Percentiles rank a stretch among this genome's conserved stretches.
phyloP scores from a whole-genome alignment of 208 protist genomes.

The Angomonas deanei region DNA sequence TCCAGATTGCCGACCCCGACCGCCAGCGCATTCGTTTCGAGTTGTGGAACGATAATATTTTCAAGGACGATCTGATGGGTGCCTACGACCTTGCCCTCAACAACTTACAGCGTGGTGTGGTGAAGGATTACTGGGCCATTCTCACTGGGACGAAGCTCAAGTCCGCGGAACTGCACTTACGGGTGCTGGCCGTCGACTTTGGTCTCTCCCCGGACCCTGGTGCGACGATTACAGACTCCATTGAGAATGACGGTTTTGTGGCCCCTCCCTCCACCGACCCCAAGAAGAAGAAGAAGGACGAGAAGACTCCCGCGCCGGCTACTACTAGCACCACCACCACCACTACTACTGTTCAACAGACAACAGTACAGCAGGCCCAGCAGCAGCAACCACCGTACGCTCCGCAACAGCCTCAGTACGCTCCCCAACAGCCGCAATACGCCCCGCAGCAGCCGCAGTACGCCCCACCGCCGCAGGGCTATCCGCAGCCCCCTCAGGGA shows the following conservation, averaged over 20 bases:
- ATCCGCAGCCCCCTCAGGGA: constrained; percentile 7
- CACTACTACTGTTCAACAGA: background rate
- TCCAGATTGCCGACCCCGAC: constrained; percentile 52
- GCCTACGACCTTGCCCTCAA: constrained; percentile 49
- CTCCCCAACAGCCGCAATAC: constrained; percentile 1
- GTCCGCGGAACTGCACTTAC: constrained; percentile 50
- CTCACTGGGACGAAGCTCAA: constrained; percentile 30
- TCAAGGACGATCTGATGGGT: constrained; percentile 46
- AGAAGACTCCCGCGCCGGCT: background rate
- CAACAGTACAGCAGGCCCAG: background rate
- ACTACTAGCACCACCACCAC: background rate
- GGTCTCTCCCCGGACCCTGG: constrained; percentile 19
- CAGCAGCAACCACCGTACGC: constrained; percentile 15
- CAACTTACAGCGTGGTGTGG: constrained; percentile 43
- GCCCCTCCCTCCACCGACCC: constrained; percentile 13
- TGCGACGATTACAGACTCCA: constrained; percentile 14
- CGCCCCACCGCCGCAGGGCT: constrained; percentile 11
- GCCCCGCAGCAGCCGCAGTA: constrained; percentile 15
- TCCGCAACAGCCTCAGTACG: constrained; percentile 7
- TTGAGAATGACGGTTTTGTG: constrained; percentile 23
- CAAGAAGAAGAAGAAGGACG: constrained; percentile 16
- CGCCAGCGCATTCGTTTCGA: constrained; percentile 41
- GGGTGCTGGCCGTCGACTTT: constrained; percentile 57
- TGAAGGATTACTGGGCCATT: constrained; percentile 53
- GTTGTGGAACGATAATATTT: constrained; percentile 56